These are phyloP conservation scores for Zizania palustris DNA, from an alignment of 202 grass and related monocot genomes.

Conservation along the genomic window DNA sequence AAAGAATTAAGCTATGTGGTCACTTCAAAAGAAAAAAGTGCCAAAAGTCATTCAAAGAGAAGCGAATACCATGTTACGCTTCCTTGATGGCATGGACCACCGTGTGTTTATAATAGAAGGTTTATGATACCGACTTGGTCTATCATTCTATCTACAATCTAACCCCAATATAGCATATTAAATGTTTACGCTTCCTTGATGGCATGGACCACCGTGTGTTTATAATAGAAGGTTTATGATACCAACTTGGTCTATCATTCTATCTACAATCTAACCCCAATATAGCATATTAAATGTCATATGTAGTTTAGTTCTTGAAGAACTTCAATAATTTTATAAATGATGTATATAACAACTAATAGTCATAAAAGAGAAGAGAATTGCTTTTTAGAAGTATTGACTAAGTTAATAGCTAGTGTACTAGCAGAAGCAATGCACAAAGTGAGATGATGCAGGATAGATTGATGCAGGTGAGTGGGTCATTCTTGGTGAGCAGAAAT, in stretches of 20 bases:
- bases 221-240: conserved; percentile 91
- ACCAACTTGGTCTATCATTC: conserved; percentile 96
- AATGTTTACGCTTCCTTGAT: no score
- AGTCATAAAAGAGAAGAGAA: conserved; percentile 29
- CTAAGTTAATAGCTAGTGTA: no score
- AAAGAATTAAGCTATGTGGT: conserved; percentile 20
- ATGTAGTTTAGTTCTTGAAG: conserved; percentile 30
- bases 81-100: no score
- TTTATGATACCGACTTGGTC: conserved; percentile 93
- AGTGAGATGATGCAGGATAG: no score
- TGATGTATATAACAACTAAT: neutral
- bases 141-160: conserved; percentile 99
- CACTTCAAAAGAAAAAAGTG: neutral
- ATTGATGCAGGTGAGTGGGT: no score
- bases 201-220: no score
- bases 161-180: conserved; percentile 37
- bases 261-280: conserved; percentile 85
- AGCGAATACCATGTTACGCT: no score
- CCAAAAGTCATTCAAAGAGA: no score
- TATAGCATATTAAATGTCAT: conserved; percentile 45
- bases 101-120: conserved; percentile 89
- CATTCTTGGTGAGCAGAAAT: no score
- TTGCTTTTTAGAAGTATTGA: neutral
- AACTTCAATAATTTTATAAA: conserved; percentile 29
- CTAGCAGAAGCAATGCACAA: no score